phyloP scores from a whole-genome alignment of 2,329 filamentous ascomycete genomes.

The Mariannaea sp. region DNA sequence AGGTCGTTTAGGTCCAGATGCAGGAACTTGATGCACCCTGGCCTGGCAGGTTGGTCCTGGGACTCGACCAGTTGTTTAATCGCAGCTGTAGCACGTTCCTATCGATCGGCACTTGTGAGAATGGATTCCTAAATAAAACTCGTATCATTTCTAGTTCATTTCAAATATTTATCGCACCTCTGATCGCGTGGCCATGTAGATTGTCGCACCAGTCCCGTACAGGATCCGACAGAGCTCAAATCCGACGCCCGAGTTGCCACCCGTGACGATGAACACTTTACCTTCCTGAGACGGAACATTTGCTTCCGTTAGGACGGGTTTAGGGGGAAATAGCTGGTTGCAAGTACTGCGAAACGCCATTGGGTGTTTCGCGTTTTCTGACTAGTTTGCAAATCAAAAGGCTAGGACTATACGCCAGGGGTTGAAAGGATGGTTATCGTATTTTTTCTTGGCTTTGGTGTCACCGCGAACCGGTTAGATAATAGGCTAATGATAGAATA shows the following conservation, averaged over 20 bases:
- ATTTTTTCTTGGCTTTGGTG: no score
- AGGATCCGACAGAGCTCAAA: slow-evolving; percentile 57
- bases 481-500: no score
- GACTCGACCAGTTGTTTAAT: slow-evolving; percentile 39
- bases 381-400: no score
- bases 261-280: slow-evolving; percentile 54
- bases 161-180: no score
- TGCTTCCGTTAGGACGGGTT: slow-evolving; percentile 35
- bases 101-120: neutral
- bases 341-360: slow-evolving; percentile 19
- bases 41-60: slow-evolving; percentile 6
- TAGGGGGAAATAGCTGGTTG: slow-evolving; percentile 21
- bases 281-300: slow-evolving; percentile 36
- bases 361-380: neutral
- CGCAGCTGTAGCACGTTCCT: slow-evolving; percentile 31
- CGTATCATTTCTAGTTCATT: neutral
- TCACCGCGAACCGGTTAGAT: no score
- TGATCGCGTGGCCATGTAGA: slow-evolving; percentile 57
- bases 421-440: no score
- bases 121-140: neutral
- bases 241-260: slow-evolving; percentile 49
- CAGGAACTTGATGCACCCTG: slow-evolving; percentile 41
- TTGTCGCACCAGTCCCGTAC: slow-evolving; percentile 55
- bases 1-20: slow-evolving; percentile 50
- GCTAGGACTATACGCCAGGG: no score